These are phyloP conservation scores for Calonectria honghensis DNA, from an alignment of 2,329 filamentous ascomycete genomes.

Conservation along the genomic window DNA sequence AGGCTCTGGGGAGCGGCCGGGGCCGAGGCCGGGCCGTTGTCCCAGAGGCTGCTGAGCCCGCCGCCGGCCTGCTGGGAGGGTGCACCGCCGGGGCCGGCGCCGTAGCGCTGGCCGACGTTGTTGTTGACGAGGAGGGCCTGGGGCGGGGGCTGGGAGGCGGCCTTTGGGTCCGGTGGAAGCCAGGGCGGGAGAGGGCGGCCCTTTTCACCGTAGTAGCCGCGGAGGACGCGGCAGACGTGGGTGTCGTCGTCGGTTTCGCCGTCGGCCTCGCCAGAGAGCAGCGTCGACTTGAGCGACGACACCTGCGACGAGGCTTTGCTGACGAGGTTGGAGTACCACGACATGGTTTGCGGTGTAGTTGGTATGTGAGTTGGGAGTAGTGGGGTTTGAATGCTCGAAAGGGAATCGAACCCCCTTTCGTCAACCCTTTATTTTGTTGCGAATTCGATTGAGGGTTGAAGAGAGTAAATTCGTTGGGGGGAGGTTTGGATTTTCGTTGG, in stretches of 20 bases:
- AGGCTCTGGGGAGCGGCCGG: constrained; percentile 66
- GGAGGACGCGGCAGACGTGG: constrained; percentile 93
- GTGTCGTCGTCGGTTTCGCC: constrained; percentile 91
- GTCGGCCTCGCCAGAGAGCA: constrained; percentile 79
- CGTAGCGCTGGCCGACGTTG: constrained; percentile 73
- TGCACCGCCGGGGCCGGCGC: constrained; percentile 63
- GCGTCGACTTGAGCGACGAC: constrained; percentile 80
- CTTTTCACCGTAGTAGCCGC: constrained; percentile 94
- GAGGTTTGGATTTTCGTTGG: background rate
- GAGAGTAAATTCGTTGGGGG: background rate
- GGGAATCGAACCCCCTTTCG: background rate
- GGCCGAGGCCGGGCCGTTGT: constrained; percentile 60
- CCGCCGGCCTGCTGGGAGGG: constrained; percentile 55
- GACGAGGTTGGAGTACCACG: constrained; percentile 86
- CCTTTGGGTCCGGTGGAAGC: constrained; percentile 93
- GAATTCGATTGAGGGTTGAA: background rate
- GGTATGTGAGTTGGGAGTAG: background rate
- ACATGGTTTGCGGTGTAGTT: constrained; percentile 70
- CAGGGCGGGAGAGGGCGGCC: constrained; percentile 87
- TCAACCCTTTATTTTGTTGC: background rate
- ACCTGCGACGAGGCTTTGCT: constrained; percentile 80
- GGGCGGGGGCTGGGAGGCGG: constrained; percentile 70
- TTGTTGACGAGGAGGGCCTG: constrained; percentile 72
- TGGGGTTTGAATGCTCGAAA: background rate
- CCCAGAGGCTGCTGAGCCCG: constrained; percentile 76